Evolutionary conservation across 2,329 filamentous ascomycete species (phyloP), one percentile per base, ranked within the genome.

Genomic region (Cordyceps fumosorosea): DNA sequence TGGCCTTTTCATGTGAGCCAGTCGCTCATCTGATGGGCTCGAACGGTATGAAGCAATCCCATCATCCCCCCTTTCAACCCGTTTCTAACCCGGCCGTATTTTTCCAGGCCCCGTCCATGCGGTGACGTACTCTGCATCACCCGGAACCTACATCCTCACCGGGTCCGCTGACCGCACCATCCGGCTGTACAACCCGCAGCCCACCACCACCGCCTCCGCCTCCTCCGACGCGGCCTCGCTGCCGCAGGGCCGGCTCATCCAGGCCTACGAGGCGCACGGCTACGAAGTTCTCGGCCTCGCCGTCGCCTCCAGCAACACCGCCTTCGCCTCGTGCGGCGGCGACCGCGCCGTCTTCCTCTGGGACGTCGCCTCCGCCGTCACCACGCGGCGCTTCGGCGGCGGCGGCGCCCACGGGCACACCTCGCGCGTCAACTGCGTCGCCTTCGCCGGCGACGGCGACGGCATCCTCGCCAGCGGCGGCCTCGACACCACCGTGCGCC

Each of bases 341-440:
- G 95, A 99, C 77, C 90, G 93, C 68, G 82, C 84, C 64, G 91
- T 96, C 0, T 97, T 97, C 72, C 81, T 97, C 5, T 98, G 95
- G 95, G 95, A 99, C 75, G 95, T 98, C 0, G 81, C 88, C 53
- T 89, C 87, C 3, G 91, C 89, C 20, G 81, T 84, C 67, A 96
- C 93, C 4, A 78, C 89, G 29, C 84, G 90, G 24, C 83, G 95
- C 32, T 95, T 93, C 74, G 81, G 81, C 20, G 82, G 81, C 24
- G 18, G 14, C 45, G 82, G 81, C 63, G 72, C 72, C 42, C 74
- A 81, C 47, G 89, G 88, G 0, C 90, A 95, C 75, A 81, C 80
- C 2, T 84, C 85, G 51, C 80, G 92, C 37, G 82, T 98, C 61
- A 96, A 97, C 72, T 83, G 85, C 52, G 90, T 93, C 4, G 80